Percentiles rank a stretch among this genome's conserved stretches.
phyloP scores from a whole-genome alignment of 345 rosid species.

The Eucalyptus cloeziana region DNA sequence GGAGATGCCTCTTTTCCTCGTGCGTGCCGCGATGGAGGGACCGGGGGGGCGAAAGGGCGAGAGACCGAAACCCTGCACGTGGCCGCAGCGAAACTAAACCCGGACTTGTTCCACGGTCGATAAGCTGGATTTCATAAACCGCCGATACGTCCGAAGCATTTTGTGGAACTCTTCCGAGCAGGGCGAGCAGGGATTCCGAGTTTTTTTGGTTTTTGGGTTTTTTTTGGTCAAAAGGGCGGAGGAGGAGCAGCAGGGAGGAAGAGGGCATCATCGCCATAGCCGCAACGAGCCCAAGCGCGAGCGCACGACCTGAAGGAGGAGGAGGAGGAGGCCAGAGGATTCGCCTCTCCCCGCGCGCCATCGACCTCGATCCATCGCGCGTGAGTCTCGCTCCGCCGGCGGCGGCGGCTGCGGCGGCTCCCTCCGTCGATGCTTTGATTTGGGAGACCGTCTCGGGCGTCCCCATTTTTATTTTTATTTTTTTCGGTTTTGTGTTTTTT shows the following conservation, averaged over 20 bases:
- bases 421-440: not conserved
- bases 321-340: not conserved
- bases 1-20: not conserved
- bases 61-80: slow-evolving; percentile 5
- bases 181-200: not conserved
- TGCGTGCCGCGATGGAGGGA: not conserved
- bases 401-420: not conserved
- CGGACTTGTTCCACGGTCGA: slow-evolving; percentile 44
- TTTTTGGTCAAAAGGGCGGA: not conserved
- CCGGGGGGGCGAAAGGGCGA: not conserved
- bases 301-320: not conserved
- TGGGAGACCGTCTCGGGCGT: not conserved
- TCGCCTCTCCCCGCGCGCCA: not conserved
- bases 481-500: not conserved
- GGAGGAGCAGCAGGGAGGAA: not conserved
- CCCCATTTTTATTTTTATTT: not conserved
- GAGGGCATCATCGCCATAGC: not conserved
- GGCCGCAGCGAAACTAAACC: slow-evolving; percentile 36
- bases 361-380: not conserved
- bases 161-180: not conserved
- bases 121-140: slow-evolving; percentile 59
- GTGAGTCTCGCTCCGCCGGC: not conserved
- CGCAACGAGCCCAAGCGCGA: not conserved
- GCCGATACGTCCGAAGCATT: slow-evolving; percentile 49
- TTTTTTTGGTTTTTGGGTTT: not conserved